These are phyloP conservation scores for Fragilariopsis cylindrus DNA, from an alignment of 108 stramenopile species.

Conservation along the genomic window DNA sequence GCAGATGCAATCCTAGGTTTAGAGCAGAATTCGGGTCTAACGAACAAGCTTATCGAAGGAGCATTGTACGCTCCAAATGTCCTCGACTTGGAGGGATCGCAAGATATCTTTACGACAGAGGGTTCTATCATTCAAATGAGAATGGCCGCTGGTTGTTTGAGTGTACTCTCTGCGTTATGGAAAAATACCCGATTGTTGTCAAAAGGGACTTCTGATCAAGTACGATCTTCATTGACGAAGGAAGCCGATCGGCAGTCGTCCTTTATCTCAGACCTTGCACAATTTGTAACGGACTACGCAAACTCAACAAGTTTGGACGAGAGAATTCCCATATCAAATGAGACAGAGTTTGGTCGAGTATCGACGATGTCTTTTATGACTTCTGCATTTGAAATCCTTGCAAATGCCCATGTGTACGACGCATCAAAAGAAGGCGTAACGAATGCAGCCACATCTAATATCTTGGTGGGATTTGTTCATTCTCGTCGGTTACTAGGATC, in stretches of 20 bases:
- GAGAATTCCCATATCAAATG: conserved; percentile 13
- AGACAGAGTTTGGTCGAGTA: conserved; percentile 27
- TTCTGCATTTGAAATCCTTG: conserved; percentile 24
- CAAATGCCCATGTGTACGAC: conserved; percentile 19
- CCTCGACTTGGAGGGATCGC: not conserved
- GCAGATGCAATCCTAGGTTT: conserved; percentile 21
- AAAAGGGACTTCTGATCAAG: conserved; percentile 7
- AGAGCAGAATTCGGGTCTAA: conserved; percentile 3
- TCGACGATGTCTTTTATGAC: conserved; percentile 26
- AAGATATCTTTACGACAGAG: conserved; percentile 17
- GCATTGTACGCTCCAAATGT: conserved; percentile 13
- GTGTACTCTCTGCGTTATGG: conserved; percentile 24
- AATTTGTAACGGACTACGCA: conserved; percentile 15
- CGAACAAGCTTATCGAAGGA: conserved; percentile 12
- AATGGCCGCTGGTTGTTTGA: conserved; percentile 20
- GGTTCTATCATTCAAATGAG: conserved; percentile 21
- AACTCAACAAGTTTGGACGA: conserved; percentile 14
- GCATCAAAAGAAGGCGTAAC: not conserved
- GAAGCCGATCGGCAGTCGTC: conserved; percentile 6
- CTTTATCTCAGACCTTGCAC: conserved; percentile 23
- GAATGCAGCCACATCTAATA: not conserved
- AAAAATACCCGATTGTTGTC: conserved; percentile 3
- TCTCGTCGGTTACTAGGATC: conserved; percentile 9
- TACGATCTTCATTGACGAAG: not conserved
- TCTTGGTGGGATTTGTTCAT: conserved; percentile 8